Base-by-base conservation (phyloP, 1,284 basidiomycete genomes). In the Tetrapyrgos nigripes region DNA sequence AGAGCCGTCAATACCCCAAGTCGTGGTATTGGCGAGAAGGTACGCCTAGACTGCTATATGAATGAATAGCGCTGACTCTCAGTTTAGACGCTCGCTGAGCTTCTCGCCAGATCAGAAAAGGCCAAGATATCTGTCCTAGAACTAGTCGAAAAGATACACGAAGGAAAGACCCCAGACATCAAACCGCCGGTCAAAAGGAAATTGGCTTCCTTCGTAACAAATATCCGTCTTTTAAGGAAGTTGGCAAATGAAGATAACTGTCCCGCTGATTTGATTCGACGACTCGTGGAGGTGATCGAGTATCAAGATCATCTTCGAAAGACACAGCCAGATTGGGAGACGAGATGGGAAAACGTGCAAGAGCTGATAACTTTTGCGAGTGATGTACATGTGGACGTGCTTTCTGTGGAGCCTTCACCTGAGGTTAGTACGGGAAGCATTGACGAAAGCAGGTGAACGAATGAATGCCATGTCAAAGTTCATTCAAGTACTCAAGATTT, bases 281-380 rank as follows among this genome's bases (percentile, higher is more conserved):
- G 79, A 13, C 72, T 93, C 1, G 68, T 92, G 3, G 80, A 85
- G 3, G 74, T 86, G 57, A 83, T 89, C 37, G 73, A 82, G 1
- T 96, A 94, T 68, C 81, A 89, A 67, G 83, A 82, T 4, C 82
- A 94, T 66, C 79, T 97, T 33, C 84, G 83, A 67, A 86, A 84
- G 66, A 88, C 85, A 0, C 85, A 92, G 60, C 79, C 79, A 4
- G 93, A 96, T 62, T 88, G 84, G 76, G 88, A 91, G 43, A 84
- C 83, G 40, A 81, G 93, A 33, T 91, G 89, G 92, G 91, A 94
- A 71, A 96, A 97, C 71, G 87, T 96, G 0, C 83, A 92, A 67
- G 94, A 96, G 74, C 76, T 97, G 63, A 87, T 92, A 61, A 89
- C 80, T 43, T 91, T 89, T 64, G 87, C 88, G 8, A 83, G 76